Base-by-base conservation (phyloP, 768 basidiomycete genomes). In the Myochromella boudieri region DNA sequence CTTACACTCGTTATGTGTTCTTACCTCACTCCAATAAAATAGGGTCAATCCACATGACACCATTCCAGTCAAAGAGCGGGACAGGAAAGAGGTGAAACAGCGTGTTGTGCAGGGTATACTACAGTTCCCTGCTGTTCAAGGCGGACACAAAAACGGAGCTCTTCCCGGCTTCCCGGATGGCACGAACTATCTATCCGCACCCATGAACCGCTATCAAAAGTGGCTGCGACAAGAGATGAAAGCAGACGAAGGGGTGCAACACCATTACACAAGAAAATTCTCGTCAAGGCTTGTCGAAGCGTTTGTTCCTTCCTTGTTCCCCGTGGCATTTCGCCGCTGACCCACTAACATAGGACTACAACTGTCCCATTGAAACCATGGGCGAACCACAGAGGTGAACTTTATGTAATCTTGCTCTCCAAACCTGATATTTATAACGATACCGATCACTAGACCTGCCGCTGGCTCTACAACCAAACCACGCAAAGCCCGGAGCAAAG, bases 11-110 rank as follows among this genome's bases (percentile, higher is more conserved):
- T 47, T 6, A 17, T 39, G 10, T 8, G 7, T 47, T 22, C 44
- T 37, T 46, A 25, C 51, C 7, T 10, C 31, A 3, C 37, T 6
- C 4, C 15, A 5, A 25, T 31, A 9, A 4, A 36, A 44, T 42
- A 86, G 84, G 84, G 61, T 61, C n/a, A 80, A 82, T 54, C 85
- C 87, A 0, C 76, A 85, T 34, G 6, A 44, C 1, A 59, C 70
- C 6, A 60, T 74, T 29, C 55, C 65, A 2, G 54, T 53, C 21
- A 77, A 70, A 3, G 3, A 51, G 0, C 49, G 44, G 25, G 69
- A 78, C 50, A 67, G 51, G 12, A 53, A 53, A 7, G 68, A 74
- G 42, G 62, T 54, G 2, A 55, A 55, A 33, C 42, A 57, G 4
- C 78, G 82, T 11, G 51, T 60, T 10, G 58, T 66, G 7, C 55